Conservation (phyloP, 1,284 basidiomycete species). For the Apiotrichum brassicae region DNA sequence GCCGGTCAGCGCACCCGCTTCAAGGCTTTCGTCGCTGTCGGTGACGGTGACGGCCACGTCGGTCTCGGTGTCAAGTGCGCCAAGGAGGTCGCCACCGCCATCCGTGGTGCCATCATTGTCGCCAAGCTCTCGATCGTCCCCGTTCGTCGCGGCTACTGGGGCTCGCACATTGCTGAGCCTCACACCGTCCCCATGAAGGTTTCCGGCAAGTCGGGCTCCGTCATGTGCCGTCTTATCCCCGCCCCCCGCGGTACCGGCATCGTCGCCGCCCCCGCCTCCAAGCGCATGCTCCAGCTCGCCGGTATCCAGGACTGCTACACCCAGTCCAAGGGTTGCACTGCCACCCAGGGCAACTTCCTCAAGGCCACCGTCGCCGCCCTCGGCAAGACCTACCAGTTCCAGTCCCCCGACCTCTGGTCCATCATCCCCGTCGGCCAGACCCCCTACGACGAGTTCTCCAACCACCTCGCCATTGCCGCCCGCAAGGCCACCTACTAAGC, state of each 20-base stretch:
- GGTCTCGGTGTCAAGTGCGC: conserved; percentile 99
- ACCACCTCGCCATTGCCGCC: conserved; percentile 73
- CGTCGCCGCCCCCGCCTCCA: conserved; percentile 95
- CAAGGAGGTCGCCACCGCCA: conserved; percentile 99
- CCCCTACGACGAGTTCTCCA: conserved; percentile 91
- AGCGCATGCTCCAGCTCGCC: conserved; percentile 94
- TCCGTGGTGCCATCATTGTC: conserved; percentile 97
- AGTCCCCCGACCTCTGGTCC: conserved; percentile 96
- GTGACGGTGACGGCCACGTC: conserved; percentile 94
- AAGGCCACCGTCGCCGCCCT: conserved; percentile 97
- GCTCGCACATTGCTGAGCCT: conserved; percentile 94
- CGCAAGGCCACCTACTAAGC: conserved; percentile 73
- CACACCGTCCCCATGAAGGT: conserved; percentile 99
- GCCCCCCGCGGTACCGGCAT: conserved; percentile 99
- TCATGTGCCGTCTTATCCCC: conserved; percentile 98
- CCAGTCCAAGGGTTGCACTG: conserved; percentile 94
- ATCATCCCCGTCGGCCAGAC: conserved; percentile 74
- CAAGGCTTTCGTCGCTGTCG: conserved; percentile 99
- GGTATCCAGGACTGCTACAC: conserved; percentile 82
- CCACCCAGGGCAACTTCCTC: conserved; percentile 99
- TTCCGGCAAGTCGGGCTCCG: conserved; percentile 95
- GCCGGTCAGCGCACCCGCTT: conserved; percentile 99
- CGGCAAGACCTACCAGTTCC: conserved; percentile 92
- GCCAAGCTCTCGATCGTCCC: conserved; percentile 98
- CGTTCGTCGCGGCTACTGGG: conserved; percentile 99